Conservation (phyloP, 768 basidiomycete species). For the Dendrothele bispora region DNA sequence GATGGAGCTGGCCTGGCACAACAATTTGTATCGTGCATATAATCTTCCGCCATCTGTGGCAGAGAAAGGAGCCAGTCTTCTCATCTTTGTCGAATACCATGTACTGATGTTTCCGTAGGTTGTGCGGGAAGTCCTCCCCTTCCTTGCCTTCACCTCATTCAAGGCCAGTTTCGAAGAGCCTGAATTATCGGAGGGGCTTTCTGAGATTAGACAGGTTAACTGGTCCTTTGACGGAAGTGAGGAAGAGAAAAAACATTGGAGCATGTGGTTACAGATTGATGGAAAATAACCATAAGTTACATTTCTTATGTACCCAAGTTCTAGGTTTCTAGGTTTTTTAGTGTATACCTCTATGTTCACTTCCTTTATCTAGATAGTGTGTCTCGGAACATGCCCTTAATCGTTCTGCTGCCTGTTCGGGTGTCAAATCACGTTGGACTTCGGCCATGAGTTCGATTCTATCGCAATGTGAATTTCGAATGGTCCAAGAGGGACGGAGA, state of each 20-base stretch:
- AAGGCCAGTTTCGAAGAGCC: slow-evolving; percentile 69
- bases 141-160: slow-evolving; percentile 58
- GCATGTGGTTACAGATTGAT: slow-evolving; percentile 83
- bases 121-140: slow-evolving; percentile 56
- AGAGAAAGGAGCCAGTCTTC: slow-evolving; percentile 37
- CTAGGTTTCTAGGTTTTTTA: background rate
- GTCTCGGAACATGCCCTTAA: slow-evolving; percentile 54
- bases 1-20: slow-evolving; percentile 87
- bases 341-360: background rate
- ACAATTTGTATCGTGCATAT: slow-evolving; percentile 85
- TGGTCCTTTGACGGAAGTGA: slow-evolving; percentile 79
- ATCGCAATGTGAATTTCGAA: slow-evolving; percentile 7
- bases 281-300: slow-evolving; percentile 51
- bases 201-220: slow-evolving; percentile 73
- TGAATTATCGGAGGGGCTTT: slow-evolving; percentile 65
- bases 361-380: slow-evolving; percentile 51
- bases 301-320: background rate
- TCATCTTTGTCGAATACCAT: slow-evolving; percentile 2
- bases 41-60: slow-evolving; percentile 49
- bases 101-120: slow-evolving; percentile 28
- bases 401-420: slow-evolving; percentile 79
- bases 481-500: background rate
- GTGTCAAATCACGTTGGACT: slow-evolving; percentile 84
- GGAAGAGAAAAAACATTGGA: slow-evolving; percentile 72
- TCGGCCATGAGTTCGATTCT: slow-evolving; percentile 93